Percentiles rank a stretch among this genome's conserved stretches.
Evolutionary conservation across 1,139 yeast genomes (phyloP).

Genomic region (Taphrina deformans): DNA sequence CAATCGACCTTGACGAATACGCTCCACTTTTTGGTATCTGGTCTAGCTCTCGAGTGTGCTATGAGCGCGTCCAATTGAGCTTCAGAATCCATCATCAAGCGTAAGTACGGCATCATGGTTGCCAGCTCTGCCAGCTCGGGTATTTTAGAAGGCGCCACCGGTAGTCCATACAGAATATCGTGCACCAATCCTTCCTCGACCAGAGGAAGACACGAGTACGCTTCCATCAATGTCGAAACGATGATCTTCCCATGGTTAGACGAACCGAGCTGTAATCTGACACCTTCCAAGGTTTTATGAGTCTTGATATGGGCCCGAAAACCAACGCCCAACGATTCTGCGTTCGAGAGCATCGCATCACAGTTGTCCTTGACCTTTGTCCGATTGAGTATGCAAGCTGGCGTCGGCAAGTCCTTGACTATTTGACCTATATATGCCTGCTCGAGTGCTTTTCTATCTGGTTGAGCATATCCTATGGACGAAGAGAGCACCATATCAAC

Average conservation of each 20-base stretch:
- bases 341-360: constrained; percentile 48
- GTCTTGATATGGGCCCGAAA: constrained; percentile 76
- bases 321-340: constrained; percentile 44
- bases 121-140: constrained; percentile 54
- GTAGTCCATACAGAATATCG: constrained; percentile 70
- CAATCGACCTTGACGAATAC: constrained; percentile 43
- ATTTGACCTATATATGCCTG: constrained; percentile 42
- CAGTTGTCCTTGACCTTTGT: constrained; percentile 48
- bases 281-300: constrained; percentile 60
- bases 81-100: constrained; percentile 62
- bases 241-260: constrained; percentile 53
- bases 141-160: constrained; percentile 57
- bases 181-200: constrained; percentile 51
- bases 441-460: constrained; percentile 34
- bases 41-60: constrained; percentile 43
- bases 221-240: constrained; percentile 72
- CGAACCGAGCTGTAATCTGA: constrained; percentile 52
- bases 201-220: constrained; percentile 56
- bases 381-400: constrained; percentile 54
- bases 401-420: constrained; percentile 54
- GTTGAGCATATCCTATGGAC: neutral
- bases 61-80: constrained; percentile 57
- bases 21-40: constrained; percentile 40
- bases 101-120: constrained; percentile 49
- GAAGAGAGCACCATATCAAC: constrained; percentile 6